phyloP scores from a whole-genome alignment of 257 asterid genomes.

The Orobanche coerulescens region DNA sequence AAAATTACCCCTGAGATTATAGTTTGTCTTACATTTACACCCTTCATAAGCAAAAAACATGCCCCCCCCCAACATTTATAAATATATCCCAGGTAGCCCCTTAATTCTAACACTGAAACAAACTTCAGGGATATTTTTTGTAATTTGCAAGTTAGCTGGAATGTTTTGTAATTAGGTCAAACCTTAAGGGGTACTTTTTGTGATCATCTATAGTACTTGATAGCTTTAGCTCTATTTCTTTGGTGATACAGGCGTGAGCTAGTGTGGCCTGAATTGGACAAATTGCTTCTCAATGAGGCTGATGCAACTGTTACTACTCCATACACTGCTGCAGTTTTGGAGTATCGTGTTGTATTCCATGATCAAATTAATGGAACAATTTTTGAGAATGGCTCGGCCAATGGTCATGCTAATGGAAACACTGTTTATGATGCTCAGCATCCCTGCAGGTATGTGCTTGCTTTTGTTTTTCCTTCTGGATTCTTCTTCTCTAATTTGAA shows the following conservation, averaged over 20 bases:
- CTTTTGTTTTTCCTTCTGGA: slow-evolving; percentile 11
- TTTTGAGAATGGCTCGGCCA: slow-evolving; percentile 32
- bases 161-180: no score
- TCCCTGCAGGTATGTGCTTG: slow-evolving; percentile 72
- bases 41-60: no score
- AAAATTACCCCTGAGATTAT: no score
- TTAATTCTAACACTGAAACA: no score
- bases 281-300: slow-evolving; percentile 47
- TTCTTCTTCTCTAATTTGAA: background rate
- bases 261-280: slow-evolving; percentile 91
- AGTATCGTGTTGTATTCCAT: slow-evolving; percentile 76
- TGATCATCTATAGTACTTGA: no score
- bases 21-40: no score
- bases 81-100: no score
- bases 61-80: no score
- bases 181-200: no score
- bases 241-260: slow-evolving; percentile 63
- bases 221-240: background rate
- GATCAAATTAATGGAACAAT: slow-evolving; percentile 39
- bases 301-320: slow-evolving; percentile 64
- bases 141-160: no score
- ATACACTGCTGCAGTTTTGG: slow-evolving; percentile 82
- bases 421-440: slow-evolving; percentile 77
- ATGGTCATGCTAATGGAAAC: slow-evolving; percentile 67
- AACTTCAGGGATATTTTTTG: no score